A percentile compares a stretch with the other conserved stretches of the same genome.
Evolutionary conservation across 1,284 basidiomycete genomes (phyloP).

Genomic region (Ganoderma leucocontextum): DNA sequence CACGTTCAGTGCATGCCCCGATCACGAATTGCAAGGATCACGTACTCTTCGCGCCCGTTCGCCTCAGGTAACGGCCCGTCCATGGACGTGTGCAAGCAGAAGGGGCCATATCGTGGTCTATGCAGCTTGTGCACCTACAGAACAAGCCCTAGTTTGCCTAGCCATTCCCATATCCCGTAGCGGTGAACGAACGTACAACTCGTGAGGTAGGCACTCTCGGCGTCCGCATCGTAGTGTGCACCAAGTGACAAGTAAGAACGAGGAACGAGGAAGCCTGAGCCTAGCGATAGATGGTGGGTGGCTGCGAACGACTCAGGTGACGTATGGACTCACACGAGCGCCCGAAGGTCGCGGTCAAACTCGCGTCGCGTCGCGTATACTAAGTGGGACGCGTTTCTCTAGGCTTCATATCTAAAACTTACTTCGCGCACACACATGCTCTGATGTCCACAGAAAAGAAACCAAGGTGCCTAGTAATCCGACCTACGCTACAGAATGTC

Average conservation of each 20-base stretch:
- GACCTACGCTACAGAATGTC: background rate
- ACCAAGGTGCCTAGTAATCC: background rate
- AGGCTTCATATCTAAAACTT: background rate
- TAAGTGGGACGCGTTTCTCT: background rate
- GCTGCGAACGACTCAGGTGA: background rate
- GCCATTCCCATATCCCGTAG: background rate
- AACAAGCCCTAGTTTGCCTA: background rate
- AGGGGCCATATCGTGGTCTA: constrained; percentile 39
- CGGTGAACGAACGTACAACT: constrained; percentile 19
- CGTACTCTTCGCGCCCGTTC: constrained; percentile 37
- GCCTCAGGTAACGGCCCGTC: constrained; percentile 31
- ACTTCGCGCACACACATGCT: background rate
- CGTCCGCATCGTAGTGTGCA: constrained; percentile 7
- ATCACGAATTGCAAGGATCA: background rate
- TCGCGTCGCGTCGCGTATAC: background rate
- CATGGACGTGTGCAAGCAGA: constrained; percentile 33
- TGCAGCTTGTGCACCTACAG: constrained; percentile 23
- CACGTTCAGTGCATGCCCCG: background rate
- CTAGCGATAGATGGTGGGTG: background rate
- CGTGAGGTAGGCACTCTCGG: constrained; percentile 8
- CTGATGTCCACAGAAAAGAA: background rate
- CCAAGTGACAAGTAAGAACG: background rate
- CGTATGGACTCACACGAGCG: background rate
- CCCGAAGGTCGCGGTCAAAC: background rate
- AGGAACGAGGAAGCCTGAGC: background rate